Base-by-base conservation (phyloP, 1,284 basidiomycete species). In the Ustilago hordei region DNA sequence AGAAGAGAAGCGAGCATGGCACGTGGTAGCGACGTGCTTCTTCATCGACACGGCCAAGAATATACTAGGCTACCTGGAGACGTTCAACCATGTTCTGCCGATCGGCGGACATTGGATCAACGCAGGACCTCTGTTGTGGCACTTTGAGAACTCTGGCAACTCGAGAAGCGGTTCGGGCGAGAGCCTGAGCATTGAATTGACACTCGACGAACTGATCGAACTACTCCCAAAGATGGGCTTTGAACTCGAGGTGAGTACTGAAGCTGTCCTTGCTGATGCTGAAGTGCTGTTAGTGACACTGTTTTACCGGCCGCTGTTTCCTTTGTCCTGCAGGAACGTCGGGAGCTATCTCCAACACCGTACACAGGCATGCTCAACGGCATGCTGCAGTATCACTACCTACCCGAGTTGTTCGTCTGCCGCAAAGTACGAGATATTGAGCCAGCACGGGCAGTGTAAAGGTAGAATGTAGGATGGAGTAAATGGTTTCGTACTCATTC, bases 1-100 rank as follows among this genome's bases (percentile, higher is more conserved):
- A 13, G 83, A 86, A 8, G 93, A 95, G 60, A 86, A 89, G 19
- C 92, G 91, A 15, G 87, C 91, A 73, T 99, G 94, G 94, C 91
- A 95, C 79, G 93, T 92, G 0, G 90, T 99, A 12, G 87, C 97
- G 70, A 99, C 96, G 0, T 98, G 95, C 86, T 99, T 98, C 89
- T 99, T 99, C 88, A 93, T 99, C 75, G 96, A 99, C 84, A 98
- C 95, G 7, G 94, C 84, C 47, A 76, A 77, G 32, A 86, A 86
- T 41, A 58, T 84, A 9, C 48, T 85, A 35, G 75, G 78, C 9
- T 86, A 85, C 52, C 71, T 86, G 19, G 84, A 86, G 52, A 79
- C 80, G n/a, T 60, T 86, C 67, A 85, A 85, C 41, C 73, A 77
- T n/a, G 31, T 79, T 23, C 62, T 86, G 12, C 79, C 75, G 0